Evolutionary conservation across 192 early-diverging fungal species (phyloP).

Genomic region (Backusella australiensis): DNA sequence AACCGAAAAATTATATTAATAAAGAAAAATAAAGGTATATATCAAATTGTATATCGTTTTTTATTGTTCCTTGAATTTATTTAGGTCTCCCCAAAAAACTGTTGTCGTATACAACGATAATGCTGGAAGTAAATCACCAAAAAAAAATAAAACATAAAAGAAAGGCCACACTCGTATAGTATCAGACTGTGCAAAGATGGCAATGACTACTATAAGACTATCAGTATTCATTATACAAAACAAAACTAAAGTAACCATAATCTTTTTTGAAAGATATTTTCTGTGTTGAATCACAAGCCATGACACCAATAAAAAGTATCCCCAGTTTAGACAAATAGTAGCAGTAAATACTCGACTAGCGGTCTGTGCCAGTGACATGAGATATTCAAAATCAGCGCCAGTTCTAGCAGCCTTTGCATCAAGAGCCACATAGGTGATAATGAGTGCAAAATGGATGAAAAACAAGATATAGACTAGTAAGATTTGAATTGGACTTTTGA

Average conservation of each 20-base stretch:
- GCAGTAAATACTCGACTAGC: background rate
- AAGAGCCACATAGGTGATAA: background rate
- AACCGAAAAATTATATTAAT: background rate
- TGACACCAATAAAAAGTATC: background rate
- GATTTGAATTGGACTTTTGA: background rate
- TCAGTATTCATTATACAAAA: background rate
- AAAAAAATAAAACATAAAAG: background rate
- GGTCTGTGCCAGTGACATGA: background rate
- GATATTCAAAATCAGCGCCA: background rate
- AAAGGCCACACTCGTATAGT: background rate
- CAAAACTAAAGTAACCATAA: background rate
- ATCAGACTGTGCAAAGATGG: background rate
- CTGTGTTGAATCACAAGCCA: background rate
- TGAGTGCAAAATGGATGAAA: background rate
- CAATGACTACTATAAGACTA: background rate
- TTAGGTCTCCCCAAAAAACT: background rate
- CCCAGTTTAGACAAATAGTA: background rate
- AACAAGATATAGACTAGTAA: background rate
- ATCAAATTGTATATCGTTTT: background rate
- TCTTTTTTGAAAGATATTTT: background rate
- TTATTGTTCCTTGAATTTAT: background rate
- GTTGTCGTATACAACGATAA: background rate
- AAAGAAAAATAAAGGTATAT: background rate
- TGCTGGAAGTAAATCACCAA: background rate
- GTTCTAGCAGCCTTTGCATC: background rate